Evolutionary conservation across 2,329 filamentous ascomycete species (phyloP), one percentile per base, ranked within the genome.

Genomic region (Endothia cerciana): DNA sequence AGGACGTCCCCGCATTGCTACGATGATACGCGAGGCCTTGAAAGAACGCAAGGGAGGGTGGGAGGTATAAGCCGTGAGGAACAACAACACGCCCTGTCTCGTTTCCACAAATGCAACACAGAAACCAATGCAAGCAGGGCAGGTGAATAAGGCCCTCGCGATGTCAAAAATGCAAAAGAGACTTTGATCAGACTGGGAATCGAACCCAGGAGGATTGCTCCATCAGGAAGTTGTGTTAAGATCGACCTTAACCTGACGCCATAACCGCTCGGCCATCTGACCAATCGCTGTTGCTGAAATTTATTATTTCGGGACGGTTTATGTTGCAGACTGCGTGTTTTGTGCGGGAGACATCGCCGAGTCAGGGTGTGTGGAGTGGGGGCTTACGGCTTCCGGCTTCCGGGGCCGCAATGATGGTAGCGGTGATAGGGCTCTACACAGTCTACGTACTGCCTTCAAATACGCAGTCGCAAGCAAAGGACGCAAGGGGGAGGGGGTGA

Each of bases 241-340:
- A 17, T 55, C n/a, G 19, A 36, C 51, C 51, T 55, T 55, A 55
- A 55, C 51, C 51, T 55, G 55, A 36, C 55, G 55, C 55, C 55
- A 58, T 58, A 58, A 58, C 55, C 55, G 33, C 55, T 58, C 55
- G 55, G 55, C 55, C 55, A 58, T 40, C 55, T 58, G 17, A 58
- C 55, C 55, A 36, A 57, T 38, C n/a, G 25, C 22, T 40, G 33
- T 57, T 57, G 53, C 4, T 22, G 33, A 33, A 57, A 38, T 40
- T 57, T 22, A 10, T 1, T 0, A 57, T 38, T 57, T 13, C 8
- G 30, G 3, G 33, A 6, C n/a, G 33, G 19, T 22, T 57, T 22
- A 57, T 57, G 28, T 53, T 15, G 49, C 17, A n/a, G n/a, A n/a
- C n/a, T n/a, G n/a, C 25, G 45, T 25, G 19, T 19, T 53, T 8